Evolutionary conservation across 345 rosid genomes (phyloP), one percentile per base, ranked within the genome.

Genomic region (Hibiscus mutabilis): DNA sequence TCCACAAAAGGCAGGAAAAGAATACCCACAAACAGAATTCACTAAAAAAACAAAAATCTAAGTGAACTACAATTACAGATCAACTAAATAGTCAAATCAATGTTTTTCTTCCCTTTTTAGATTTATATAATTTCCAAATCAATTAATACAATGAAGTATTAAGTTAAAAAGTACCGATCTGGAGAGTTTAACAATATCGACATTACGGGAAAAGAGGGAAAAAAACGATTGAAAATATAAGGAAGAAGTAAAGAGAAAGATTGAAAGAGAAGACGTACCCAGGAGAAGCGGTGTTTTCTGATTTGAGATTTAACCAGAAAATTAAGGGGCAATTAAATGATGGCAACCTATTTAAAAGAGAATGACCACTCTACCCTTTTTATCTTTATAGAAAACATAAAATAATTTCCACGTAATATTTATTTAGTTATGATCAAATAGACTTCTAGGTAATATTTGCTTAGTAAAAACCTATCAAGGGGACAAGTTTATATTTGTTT

Each of bases 221-320:
- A 49, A 67, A 27, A 40, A 42, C 44, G 42, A 49, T 51, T 10
- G 42, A 37, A 18, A 68, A 29, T 68, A 16, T 16, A 68, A 2
- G 27, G 22, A 66, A 47, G 40, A 66, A 66, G 52, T 25, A 7
- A 18, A 66, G 37, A 46, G 57, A 55, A 55, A 55, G 29, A 24
- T 57, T 24, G 31, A 12, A 35, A 62, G 25, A n/a, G 59, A 49
- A 49, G 10, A 67, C 70, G 25, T 67, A 67, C 70, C 10, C 70
- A 49, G 5, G 19, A 49, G 59, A 67, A 27, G 3, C 24, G 58
- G 59, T 27, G 42, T 16, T 25, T 27, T 49, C 10, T 42, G 10
- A 33, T 35, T 49, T 49, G 70, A 67, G 59, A 67, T 67, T 67
- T 16, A 47, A 27, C 44, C 24, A 49, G 44, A 49, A 47, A 67